Conservation (phyloP, 805 yeast genomes). For the Kodamaea fukazawae region DNA sequence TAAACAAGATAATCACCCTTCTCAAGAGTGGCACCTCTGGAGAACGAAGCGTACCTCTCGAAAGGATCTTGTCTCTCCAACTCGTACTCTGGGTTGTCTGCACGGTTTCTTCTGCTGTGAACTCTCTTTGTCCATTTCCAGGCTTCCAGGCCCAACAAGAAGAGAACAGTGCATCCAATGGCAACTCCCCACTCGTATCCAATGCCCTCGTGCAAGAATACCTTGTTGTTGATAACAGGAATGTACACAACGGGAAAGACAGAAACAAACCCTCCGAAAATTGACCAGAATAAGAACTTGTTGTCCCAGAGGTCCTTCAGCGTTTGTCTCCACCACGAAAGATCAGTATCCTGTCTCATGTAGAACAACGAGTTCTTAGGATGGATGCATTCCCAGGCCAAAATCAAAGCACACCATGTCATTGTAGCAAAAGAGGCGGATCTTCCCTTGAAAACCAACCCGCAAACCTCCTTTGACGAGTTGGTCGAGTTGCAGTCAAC, state of each 20-base stretch:
- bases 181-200: conserved; percentile 81
- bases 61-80: conserved; percentile 63
- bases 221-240: conserved; percentile 79
- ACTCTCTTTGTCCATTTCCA: conserved; percentile 68
- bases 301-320: conserved; percentile 67
- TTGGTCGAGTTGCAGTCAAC: conserved; percentile 52
- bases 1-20: conserved; percentile 9
- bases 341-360: conserved; percentile 63
- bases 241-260: conserved; percentile 83
- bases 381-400: conserved; percentile 85
- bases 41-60: conserved; percentile 57
- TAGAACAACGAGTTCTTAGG: conserved; percentile 65
- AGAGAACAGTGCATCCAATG: conserved; percentile 55
- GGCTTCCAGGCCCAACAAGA: conserved; percentile 58
- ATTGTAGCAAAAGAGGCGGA: conserved; percentile 74
- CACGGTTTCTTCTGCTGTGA: conserved; percentile 41
- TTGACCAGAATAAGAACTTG: conserved; percentile 79
- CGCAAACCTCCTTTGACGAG: conserved; percentile 44
- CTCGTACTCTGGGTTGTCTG: conserved; percentile 59
- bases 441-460: conserved; percentile 68
- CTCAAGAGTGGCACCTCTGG: conserved; percentile 49
- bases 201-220: conserved; percentile 69
- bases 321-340: conserved; percentile 56
- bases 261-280: conserved; percentile 63
- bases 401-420: conserved; percentile 81